A percentile compares a stretch with the other conserved stretches of the same genome.
Evolutionary conservation across 2,329 filamentous ascomycete species (phyloP).

Genomic region (Byssoonygena ceratinophila): DNA sequence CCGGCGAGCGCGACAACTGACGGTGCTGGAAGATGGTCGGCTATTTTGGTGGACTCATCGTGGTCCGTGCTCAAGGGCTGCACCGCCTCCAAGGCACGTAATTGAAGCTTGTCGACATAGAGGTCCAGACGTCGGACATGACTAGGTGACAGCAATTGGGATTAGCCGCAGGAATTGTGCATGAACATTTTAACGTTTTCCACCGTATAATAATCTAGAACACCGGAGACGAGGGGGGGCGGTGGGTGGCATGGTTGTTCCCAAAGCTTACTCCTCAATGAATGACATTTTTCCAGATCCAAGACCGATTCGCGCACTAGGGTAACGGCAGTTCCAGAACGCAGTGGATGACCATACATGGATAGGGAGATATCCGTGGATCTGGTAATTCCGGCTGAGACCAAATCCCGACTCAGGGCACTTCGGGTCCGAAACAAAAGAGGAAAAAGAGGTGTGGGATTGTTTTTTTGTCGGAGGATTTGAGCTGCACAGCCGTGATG

Average conservation of each 20-base stretch:
- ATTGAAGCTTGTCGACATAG: conserved; percentile 48
- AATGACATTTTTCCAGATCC: conserved; percentile 8
- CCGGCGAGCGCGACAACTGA: conserved; percentile 44
- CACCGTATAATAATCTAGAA: not conserved
- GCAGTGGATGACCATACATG: not conserved
- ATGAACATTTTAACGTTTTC: not conserved
- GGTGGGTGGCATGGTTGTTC: not conserved
- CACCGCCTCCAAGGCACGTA: conserved; percentile 28
- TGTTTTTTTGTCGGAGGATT: not conserved
- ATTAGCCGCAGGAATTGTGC: not conserved
- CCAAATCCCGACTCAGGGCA: not conserved
- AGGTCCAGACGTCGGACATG: conserved; percentile 48
- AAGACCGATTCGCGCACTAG: not conserved
- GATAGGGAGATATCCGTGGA: conserved; percentile 2
- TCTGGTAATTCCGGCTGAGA: not conserved
- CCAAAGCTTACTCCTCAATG: conserved; percentile 13
- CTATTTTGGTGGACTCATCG: conserved; percentile 30
- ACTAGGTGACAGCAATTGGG: conserved; percentile 25
- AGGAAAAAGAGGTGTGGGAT: not conserved
- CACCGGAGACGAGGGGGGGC: not conserved
- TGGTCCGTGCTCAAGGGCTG: conserved; percentile 23
- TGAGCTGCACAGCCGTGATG: conserved; percentile 7
- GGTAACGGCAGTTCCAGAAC: not conserved
- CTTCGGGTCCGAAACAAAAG: not conserved
- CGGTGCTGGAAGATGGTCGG: conserved; percentile 40